Evolutionary conservation across 139 green algal genomes (phyloP).

Genomic region (Micractinium conductrix): DNA sequence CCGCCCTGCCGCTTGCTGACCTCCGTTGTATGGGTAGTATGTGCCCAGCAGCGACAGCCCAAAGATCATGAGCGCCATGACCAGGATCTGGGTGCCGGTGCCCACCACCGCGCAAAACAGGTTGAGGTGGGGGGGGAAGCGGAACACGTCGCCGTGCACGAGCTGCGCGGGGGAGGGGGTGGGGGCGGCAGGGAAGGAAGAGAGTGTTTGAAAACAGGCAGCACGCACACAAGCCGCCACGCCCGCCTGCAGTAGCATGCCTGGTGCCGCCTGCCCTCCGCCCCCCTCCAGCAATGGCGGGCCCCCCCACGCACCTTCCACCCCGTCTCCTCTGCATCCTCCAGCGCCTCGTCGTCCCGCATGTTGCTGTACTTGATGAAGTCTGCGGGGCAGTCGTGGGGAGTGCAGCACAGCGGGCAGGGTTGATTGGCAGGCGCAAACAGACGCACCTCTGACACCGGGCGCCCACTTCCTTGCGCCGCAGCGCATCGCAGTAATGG

Average conservation of each 20-base stretch:
- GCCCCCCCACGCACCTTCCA: background rate
- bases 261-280: too few species aligned
- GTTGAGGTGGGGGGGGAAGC: conserved; percentile 79
- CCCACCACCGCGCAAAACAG: conserved; percentile 90
- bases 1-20: too few species aligned
- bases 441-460: too few species aligned
- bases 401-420: too few species aligned
- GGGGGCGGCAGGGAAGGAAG: too few species aligned
- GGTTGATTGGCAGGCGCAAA: too few species aligned
- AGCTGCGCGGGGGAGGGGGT: conserved; percentile 45
- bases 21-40: conserved; percentile 96
- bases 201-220: too few species aligned
- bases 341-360: conserved; percentile 57
- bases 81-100: conserved; percentile 82
- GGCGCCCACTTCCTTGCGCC: too few species aligned
- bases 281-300: background rate
- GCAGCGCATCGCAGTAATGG: too few species aligned
- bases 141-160: conserved; percentile 96
- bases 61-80: conserved; percentile 86
- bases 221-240: too few species aligned
- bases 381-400: too few species aligned
- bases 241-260: too few species aligned
- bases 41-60: conserved; percentile 81
- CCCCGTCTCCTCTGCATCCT: conserved; percentile 59
- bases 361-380: conserved; percentile 79